phyloP scores from a whole-genome alignment of 306 rosid genomes.

The Benincasa hispida region DNA sequence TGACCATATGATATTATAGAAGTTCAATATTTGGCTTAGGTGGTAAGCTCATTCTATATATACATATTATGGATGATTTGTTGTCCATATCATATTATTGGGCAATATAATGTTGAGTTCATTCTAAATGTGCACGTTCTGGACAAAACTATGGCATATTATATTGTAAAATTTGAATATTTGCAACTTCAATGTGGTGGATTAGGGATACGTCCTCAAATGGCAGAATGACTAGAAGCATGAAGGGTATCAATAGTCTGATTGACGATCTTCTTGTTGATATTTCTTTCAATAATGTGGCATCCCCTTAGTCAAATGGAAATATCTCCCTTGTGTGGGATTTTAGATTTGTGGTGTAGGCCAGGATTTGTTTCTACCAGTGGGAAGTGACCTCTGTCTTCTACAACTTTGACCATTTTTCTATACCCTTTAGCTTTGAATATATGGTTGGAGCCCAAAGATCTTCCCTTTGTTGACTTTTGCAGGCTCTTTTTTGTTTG shows the following conservation, averaged over 20 bases:
- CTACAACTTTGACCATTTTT: neutral
- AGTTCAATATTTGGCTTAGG: neutral
- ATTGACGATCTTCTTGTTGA: neutral
- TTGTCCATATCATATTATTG: neutral
- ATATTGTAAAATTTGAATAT: neutral
- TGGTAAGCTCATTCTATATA: neutral
- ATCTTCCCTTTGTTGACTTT: neutral
- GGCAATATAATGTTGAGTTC: neutral
- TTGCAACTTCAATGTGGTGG: too few relatives aligned
- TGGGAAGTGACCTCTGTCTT: neutral
- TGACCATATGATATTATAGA: neutral
- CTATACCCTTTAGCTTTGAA: neutral
- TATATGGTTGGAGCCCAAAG: neutral
- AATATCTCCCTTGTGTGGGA: neutral
- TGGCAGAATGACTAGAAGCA: neutral
- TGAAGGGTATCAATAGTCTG: neutral
- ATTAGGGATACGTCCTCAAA: neutral
- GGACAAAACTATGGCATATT: neutral
- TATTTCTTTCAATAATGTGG: neutral
- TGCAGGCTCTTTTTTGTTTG: too few relatives aligned
- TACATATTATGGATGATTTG: neutral
- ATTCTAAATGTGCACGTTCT: neutral
- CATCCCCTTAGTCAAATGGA: neutral
- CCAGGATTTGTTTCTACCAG: neutral
- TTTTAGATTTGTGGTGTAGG: neutral